Evolutionary conservation across 163 green algal genomes (phyloP), one percentile per base, ranked within the genome.

Genomic region (Scenedesmus sp.): DNA sequence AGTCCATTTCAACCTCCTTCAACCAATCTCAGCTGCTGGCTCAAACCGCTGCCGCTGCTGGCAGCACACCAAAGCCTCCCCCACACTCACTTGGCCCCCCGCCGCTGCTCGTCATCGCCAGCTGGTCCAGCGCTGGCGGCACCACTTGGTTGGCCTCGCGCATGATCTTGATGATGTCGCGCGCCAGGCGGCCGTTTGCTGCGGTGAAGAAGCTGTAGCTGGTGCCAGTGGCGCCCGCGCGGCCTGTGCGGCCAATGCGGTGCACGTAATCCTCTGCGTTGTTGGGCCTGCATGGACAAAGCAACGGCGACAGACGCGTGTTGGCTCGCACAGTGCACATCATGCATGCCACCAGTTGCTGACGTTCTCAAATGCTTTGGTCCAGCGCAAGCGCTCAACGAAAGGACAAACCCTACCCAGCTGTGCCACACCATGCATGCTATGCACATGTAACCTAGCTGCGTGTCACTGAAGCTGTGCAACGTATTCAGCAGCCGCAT

Each of bases 191-290:
- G 57, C 93, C 96, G 88, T 99, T 98, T 56, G 88, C 91, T 9
- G 91, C 59, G 16, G 97, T 99, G 95, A 99, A 99, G 93, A 99
- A 99, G 77, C 93, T 96, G 94, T 97, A 97, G 52, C 97, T 94
- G 2, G 85, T 93, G 16, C 97, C 98, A 2, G 60, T 92, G n/a
- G 94, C 95, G 23, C 97, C 97, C 13, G 97, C 97, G 60, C 97
- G 95, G 2, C 96, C 97, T 12, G 97, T 99, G 86, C 97, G 97
- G 12, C 87, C 97, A 74, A 99, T 99, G 56, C 97, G 94, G 92
- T 99, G 97, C n/a, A 99, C 96, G 92, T 99, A 99, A 93, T 99
- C 97, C 92, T 99, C 97, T 12, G 94, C 94, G 82, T 96, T 96
- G 81, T 94, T 92, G 20, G 97, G 97, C 70, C 70, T 79, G 70